Conservation (phyloP, 176 grass and related monocot species). For the Typha latifolia region DNA sequence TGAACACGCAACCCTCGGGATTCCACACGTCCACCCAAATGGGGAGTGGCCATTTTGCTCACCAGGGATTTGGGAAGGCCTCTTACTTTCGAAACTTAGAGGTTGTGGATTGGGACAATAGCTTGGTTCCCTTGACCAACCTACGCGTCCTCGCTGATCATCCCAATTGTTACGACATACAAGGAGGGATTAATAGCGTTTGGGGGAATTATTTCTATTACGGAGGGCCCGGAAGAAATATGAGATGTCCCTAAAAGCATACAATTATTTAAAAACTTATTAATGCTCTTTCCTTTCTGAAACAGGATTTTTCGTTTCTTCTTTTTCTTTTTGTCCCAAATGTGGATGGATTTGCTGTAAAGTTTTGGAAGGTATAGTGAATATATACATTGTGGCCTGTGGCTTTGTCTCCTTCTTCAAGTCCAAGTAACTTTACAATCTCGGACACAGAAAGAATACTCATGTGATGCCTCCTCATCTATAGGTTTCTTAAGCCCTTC, state of each 20-base stretch:
- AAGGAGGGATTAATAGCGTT: slow-evolving; percentile 57
- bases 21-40: slow-evolving; percentile 76
- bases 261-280: background rate
- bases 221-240: slow-evolving; percentile 58
- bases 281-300: background rate
- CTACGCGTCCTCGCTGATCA: slow-evolving; percentile 77
- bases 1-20: slow-evolving; percentile 44
- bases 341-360: slow-evolving; percentile 18
- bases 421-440: too few species aligned
- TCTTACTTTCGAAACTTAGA: slow-evolving; percentile 89
- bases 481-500: too few species aligned
- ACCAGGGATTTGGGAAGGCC: slow-evolving; percentile 46
- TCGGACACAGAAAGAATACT: too few species aligned
- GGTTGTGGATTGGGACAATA: slow-evolving; percentile 84
- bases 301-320: background rate
- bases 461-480: too few species aligned
- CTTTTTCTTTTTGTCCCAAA: slow-evolving; percentile 2
- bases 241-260: slow-evolving; percentile 39
- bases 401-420: too few species aligned
- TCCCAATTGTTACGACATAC: slow-evolving; percentile 70
- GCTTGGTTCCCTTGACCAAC: slow-evolving; percentile 56
- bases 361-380: background rate
- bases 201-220: slow-evolving; percentile 98
- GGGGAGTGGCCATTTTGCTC: slow-evolving; percentile 74
- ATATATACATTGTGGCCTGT: background rate